These are phyloP conservation scores for Zangia roseola DNA, from an alignment of 768 basidiomycete genomes.

Conservation along the genomic window DNA sequence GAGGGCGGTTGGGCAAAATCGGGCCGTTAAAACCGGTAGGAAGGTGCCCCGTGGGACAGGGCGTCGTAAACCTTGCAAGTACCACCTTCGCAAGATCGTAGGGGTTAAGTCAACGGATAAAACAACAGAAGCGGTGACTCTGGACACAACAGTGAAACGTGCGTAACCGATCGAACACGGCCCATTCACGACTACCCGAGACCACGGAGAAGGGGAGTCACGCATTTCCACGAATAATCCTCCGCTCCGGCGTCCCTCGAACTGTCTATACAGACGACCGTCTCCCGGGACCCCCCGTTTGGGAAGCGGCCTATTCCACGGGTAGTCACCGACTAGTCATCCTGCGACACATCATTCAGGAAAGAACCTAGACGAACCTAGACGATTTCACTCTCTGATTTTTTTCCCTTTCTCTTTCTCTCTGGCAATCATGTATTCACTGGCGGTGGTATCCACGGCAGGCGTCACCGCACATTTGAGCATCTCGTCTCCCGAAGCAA, in stretches of 20 bases:
- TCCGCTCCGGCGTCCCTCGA: conserved; percentile 10
- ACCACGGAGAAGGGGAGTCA: conserved; percentile 24
- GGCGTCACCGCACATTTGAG: conserved; percentile 43
- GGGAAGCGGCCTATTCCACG: conserved; percentile 29
- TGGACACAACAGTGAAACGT: conserved; percentile 24
- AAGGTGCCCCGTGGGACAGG: too few species aligned
- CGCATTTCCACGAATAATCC: conserved; percentile 3
- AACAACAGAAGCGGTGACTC: conserved; percentile 28
- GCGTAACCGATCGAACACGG: conserved; percentile 12
- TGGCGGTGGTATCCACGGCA: conserved; percentile 76
- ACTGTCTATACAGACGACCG: conserved; percentile 22
- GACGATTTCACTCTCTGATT: conserved; percentile 54
- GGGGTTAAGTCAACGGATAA: conserved; percentile 25
- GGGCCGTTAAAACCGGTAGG: too few species aligned
- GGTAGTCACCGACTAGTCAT: too few species aligned
- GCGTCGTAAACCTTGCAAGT: conserved; percentile 13
- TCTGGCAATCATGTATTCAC: conserved; percentile 46
- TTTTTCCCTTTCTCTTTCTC: too few species aligned
- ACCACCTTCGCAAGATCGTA: conserved; percentile 18
- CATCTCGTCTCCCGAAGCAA: neutral
- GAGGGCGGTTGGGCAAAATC: too few species aligned
- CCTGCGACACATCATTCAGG: conserved; percentile 5
- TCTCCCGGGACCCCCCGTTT: conserved; percentile 36
- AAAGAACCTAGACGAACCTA: conserved; percentile 36
- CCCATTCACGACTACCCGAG: conserved; percentile 2